phyloP scores from a whole-genome alignment of 2,329 filamentous ascomycete genomes.

The Colletotrichum lupini region DNA sequence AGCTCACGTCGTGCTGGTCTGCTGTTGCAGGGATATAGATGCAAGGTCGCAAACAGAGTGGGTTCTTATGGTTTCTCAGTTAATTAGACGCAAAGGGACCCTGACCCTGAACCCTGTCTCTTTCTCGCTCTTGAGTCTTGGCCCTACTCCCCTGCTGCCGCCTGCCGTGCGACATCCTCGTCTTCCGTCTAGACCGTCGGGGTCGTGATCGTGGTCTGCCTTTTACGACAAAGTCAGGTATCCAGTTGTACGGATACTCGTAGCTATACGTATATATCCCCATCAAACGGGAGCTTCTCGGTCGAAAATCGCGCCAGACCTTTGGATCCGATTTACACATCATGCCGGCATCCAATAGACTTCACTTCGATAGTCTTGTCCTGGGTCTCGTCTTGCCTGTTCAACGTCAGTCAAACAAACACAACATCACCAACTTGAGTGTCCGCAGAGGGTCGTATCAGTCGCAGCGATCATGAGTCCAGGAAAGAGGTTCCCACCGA shows the following conservation, averaged over 20 bases:
- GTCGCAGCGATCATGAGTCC: not conserved
- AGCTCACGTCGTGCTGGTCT: constrained; percentile 6
- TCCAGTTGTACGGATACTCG: not conserved
- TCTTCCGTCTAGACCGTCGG: constrained; percentile 5
- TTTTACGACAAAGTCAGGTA: not conserved
- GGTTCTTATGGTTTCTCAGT: constrained; percentile 27
- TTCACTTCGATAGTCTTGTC: not conserved
- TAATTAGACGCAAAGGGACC: constrained; percentile 24
- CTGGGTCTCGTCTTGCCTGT: not conserved
- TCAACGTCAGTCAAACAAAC: not conserved
- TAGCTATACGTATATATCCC: not conserved
- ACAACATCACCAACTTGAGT: not conserved
- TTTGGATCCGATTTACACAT: not conserved
- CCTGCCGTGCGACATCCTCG: not conserved
- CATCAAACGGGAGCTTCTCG: not conserved
- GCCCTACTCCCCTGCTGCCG: not conserved
- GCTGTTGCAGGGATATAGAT: constrained; percentile 1
- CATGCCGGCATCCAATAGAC: not conserved
- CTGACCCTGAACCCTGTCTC: not conserved
- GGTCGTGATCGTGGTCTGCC: not conserved
- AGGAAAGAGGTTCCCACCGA: constrained; percentile 6
- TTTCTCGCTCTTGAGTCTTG: not conserved
- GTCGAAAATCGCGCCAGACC: not conserved
- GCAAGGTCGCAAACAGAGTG: constrained; percentile 29
- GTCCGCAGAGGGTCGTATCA: not conserved